Percentiles rank a stretch among this genome's conserved stretches.
Evolutionary conservation across 495 filamentous ascomycete species (phyloP).

Genomic region (Aspergillus bridgeri): DNA sequence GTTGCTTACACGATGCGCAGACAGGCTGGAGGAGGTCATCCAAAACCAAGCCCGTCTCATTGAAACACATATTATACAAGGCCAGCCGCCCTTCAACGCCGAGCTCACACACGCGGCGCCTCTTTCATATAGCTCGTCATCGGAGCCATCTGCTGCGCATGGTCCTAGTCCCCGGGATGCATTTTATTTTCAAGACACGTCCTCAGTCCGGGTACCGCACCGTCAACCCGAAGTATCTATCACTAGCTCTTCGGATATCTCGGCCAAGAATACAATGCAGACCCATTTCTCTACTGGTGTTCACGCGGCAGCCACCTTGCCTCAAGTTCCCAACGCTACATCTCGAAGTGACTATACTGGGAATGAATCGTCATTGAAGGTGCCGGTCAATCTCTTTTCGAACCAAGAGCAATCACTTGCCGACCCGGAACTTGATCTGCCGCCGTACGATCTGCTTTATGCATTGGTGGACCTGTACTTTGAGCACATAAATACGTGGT

Average conservation of each 20-base stretch:
- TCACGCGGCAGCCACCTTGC: conserved; percentile 20
- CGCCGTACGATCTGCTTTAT: conserved; percentile 80
- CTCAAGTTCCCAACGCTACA: conserved; percentile 20
- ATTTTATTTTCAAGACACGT: conserved; percentile 38
- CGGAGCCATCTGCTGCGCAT: conserved; percentile 38
- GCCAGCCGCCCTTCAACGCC: conserved; percentile 21
- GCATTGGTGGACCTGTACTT: conserved; percentile 83
- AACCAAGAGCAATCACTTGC: conserved; percentile 44
- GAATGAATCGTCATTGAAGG: conserved; percentile 45
- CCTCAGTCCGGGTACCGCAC: conserved; percentile 23
- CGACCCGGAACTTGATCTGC: conserved; percentile 69
- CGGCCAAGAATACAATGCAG: conserved; percentile 28
- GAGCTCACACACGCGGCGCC: conserved; percentile 26
- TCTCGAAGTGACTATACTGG: conserved; percentile 34
- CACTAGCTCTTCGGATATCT: conserved; percentile 37
- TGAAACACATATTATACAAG: conserved; percentile 47
- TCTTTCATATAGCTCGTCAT: conserved; percentile 42
- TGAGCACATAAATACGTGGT: conserved; percentile 88
- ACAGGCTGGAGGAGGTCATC: conserved; percentile 49
- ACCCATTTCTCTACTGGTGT: conserved; percentile 23
- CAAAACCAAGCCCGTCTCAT: conserved; percentile 45
- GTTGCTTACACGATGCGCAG: conserved; percentile 18
- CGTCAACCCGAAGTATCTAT: conserved; percentile 32
- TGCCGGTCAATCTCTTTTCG: conserved; percentile 39
- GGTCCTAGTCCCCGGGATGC: conserved; percentile 36